Conservation (phyloP, 2,329 filamentous ascomycete species). For the Aureobasidium sp. region DNA sequence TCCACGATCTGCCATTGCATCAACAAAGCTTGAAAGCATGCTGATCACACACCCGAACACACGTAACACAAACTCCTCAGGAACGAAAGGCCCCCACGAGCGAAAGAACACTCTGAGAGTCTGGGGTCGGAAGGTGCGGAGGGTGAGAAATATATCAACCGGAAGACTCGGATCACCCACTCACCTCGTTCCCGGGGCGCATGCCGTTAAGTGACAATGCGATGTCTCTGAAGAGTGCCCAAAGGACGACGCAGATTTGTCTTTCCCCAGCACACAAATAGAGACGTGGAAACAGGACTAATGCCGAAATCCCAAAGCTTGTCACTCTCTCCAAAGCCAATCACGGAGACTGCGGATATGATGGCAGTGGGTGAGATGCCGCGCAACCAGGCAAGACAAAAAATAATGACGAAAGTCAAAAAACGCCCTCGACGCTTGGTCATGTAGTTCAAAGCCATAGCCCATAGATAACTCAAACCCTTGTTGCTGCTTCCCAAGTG, state of each 20-base stretch:
- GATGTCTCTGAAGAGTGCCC: neutral
- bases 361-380: neutral
- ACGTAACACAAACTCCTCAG: neutral
- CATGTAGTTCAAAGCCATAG: neutral
- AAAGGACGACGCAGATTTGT: neutral
- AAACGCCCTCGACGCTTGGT: neutral
- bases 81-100: neutral
- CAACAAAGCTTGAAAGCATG: neutral
- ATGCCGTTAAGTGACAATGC: neutral
- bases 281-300: neutral
- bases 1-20: constrained; percentile 4
- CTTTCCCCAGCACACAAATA: neutral
- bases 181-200: neutral
- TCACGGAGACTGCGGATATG: neutral
- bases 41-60: neutral
- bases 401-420: constrained; percentile 6
- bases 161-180: neutral
- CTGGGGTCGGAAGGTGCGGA: neutral
- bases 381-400: constrained; percentile 5
- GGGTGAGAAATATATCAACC: neutral
- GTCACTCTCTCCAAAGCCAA: neutral
- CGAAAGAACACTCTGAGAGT: neutral
- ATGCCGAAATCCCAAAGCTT: neutral
- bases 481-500: neutral
- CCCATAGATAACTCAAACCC: constrained; percentile 2